A percentile compares a stretch with the other conserved stretches of the same genome.
Conservation (phyloP, 331 rosid species). For the Arachis monticola region DNA sequence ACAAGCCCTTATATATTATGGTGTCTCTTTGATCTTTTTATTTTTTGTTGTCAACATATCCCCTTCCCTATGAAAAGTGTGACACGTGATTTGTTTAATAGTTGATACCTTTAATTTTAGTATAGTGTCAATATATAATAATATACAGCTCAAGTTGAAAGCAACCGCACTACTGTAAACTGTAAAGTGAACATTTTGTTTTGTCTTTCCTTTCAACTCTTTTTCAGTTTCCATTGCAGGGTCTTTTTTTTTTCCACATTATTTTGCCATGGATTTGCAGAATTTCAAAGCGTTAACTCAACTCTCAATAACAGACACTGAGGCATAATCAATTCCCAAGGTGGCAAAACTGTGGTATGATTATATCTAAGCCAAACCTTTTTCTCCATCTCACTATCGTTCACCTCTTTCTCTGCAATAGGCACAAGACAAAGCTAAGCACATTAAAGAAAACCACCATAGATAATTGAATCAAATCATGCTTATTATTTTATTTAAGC, state of each 20-base stretch:
- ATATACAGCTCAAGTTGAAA: conserved; percentile 27
- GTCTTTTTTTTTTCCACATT: conserved; percentile 16
- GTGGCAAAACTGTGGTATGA: conserved; percentile 32
- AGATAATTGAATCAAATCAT: conserved; percentile 7
- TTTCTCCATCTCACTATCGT: neutral
- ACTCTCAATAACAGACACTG: conserved; percentile 17
- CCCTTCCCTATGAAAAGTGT: neutral
- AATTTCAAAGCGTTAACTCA: conserved; percentile 31
- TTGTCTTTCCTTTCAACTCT: neutral
- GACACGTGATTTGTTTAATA: neutral
- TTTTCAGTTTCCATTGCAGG: conserved; percentile 29
- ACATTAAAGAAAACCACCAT: conserved; percentile 27
- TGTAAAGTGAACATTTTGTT: conserved; percentile 17
- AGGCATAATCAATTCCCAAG: conserved; percentile 45
- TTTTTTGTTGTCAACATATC: neutral
- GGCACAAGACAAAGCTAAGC: conserved; percentile 40
- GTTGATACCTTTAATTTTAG: neutral
- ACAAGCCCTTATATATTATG: neutral
- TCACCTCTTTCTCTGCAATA: conserved; percentile 25
- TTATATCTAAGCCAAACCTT: conserved; percentile 7
- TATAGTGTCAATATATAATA: no score
- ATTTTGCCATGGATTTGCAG: conserved; percentile 23
- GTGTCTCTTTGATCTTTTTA: neutral
- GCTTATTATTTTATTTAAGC: neutral
- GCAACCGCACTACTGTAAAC: conserved; percentile 15